Evolutionary conservation across 805 yeast genomes (phyloP).

Genomic region (Kurtzmaniella cleridarum): DNA sequence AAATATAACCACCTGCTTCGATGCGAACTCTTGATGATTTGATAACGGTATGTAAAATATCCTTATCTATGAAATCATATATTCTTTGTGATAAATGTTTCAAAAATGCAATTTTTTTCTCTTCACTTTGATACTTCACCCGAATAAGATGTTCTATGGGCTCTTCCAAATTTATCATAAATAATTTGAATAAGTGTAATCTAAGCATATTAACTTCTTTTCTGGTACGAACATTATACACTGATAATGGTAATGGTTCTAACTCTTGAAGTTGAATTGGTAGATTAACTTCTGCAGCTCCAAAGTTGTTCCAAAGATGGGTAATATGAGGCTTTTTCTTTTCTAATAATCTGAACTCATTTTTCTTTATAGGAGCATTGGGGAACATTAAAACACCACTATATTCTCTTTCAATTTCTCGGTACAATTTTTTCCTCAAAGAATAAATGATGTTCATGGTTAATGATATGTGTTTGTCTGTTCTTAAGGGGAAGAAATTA

Average conservation of each 20-base stretch:
- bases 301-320: conserved; percentile 2
- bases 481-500: conserved; percentile 1
- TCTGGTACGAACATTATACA: conserved; percentile 5
- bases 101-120: conserved; percentile 22
- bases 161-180: conserved; percentile 32
- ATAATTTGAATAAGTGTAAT: conserved; percentile 29
- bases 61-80: conserved; percentile 20
- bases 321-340: conserved; percentile 5
- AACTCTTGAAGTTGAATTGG: conserved; percentile 3
- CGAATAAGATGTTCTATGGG: conserved; percentile 32
- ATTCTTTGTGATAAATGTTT: conserved; percentile 20
- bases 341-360: conserved; percentile 28
- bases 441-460: neutral
- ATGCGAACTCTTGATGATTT: neutral
- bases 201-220: conserved; percentile 3
- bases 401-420: conserved; percentile 16
- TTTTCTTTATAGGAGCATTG: conserved; percentile 16
- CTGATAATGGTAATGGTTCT: conserved; percentile 6
- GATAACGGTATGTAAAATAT: conserved; percentile 19
- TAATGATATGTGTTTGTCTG: neutral
- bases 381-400: conserved; percentile 2
- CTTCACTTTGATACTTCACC: conserved; percentile 29
- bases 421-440: neutral
- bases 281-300: conserved; percentile 2
- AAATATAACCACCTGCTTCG: conserved; percentile 20